Evolutionary conservation across 1,284 basidiomycete genomes (phyloP).

Genomic region (Golubevia pallescens): DNA sequence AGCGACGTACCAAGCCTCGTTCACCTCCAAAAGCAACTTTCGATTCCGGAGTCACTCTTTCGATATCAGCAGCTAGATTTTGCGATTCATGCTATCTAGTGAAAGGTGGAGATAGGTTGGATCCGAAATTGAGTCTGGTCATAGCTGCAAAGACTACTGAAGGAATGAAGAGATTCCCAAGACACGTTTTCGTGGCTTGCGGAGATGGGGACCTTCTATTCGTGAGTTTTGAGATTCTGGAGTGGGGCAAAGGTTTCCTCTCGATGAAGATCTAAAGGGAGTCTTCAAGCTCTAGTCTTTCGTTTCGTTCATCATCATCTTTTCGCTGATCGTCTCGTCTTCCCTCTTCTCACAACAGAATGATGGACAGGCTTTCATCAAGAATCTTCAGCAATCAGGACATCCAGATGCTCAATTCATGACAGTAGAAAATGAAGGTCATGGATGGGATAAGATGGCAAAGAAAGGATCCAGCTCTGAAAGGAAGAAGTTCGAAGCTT

Average conservation of each 20-base stretch:
- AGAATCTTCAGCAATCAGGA: no score
- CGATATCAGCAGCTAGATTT: background rate
- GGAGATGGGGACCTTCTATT: no score
- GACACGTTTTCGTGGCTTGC: no score
- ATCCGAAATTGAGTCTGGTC: background rate
- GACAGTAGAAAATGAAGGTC: slow-evolving; percentile 33
- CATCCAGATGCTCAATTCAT: no score
- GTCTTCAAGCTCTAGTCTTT: no score
- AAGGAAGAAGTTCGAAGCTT: slow-evolving; percentile 26
- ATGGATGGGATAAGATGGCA: slow-evolving; percentile 43
- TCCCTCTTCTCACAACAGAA: no score
- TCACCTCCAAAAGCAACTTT: background rate
- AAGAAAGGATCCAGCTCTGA: slow-evolving; percentile 16
- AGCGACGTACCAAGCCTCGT: background rate
- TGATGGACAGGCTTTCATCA: no score
- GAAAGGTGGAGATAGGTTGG: background rate
- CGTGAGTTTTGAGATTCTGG: no score
- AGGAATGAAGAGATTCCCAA: background rate
- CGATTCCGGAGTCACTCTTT: background rate
- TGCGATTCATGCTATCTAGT: background rate
- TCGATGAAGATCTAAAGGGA: no score
- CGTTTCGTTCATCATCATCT: no score
- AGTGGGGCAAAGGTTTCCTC: no score
- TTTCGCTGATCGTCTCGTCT: no score
- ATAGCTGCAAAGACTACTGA: background rate